A percentile compares a stretch with the other conserved stretches of the same genome.
Evolutionary conservation across 805 yeast species (phyloP).

Genomic region (Saturnispora ahearnii): DNA sequence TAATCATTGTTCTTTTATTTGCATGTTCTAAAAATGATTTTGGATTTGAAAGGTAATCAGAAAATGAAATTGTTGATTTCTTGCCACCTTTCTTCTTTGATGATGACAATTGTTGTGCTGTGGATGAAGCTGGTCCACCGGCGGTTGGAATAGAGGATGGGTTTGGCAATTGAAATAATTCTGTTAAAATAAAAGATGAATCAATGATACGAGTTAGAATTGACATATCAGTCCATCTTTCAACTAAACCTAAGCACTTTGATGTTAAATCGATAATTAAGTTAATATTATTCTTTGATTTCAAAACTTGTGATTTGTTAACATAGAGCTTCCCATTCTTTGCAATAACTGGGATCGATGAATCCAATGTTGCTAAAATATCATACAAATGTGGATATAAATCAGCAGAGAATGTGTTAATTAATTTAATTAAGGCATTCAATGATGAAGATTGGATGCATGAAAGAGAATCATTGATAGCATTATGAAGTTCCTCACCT

Average conservation of each 20-base stretch:
- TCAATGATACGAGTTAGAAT: slow-evolving; percentile 50
- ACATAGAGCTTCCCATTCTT: slow-evolving; percentile 32
- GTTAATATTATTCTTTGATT: slow-evolving; percentile 25
- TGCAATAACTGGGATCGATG: slow-evolving; percentile 45
- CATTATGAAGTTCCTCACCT: slow-evolving; percentile 38
- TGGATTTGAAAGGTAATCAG: slow-evolving; percentile 62
- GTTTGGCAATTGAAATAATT: slow-evolving; percentile 21
- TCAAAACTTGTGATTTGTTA: slow-evolving; percentile 26
- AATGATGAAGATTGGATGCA: slow-evolving; percentile 40
- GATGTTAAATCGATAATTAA: slow-evolving; percentile 25
- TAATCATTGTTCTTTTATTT: slow-evolving; percentile 28
- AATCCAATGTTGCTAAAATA: slow-evolving; percentile 48
- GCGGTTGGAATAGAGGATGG: slow-evolving; percentile 7
- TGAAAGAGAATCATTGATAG: slow-evolving; percentile 36
- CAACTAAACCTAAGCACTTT: slow-evolving; percentile 18
- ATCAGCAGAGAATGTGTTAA: slow-evolving; percentile 30
- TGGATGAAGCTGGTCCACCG: slow-evolving; percentile 19
- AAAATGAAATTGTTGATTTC: slow-evolving; percentile 42
- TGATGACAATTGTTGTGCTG: slow-evolving; percentile 1
- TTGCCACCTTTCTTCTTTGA: slow-evolving; percentile 21
- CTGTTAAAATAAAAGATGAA: slow-evolving; percentile 38
- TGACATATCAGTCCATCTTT: slow-evolving; percentile 37
- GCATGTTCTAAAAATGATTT: slow-evolving; percentile 41
- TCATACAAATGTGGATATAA: slow-evolving; percentile 38
- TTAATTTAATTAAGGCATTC: slow-evolving; percentile 30